phyloP scores from a whole-genome alignment of 2,329 filamentous ascomycete genomes.

The Fusarium secorum region DNA sequence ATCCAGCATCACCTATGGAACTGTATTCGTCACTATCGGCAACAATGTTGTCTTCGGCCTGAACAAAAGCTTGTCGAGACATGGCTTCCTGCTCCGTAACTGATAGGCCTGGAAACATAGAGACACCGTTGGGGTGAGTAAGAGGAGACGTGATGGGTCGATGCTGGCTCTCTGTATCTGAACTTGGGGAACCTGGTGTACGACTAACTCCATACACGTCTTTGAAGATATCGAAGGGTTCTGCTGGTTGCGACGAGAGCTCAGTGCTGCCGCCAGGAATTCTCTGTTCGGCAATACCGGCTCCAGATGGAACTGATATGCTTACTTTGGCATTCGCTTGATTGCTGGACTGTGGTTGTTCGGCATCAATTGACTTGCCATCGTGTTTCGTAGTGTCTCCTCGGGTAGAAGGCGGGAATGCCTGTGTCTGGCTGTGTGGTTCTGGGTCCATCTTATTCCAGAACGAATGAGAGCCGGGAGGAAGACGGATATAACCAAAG shows the following conservation, averaged over 20 bases:
- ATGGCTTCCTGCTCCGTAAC: slow-evolving; percentile 47
- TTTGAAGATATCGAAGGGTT: slow-evolving; percentile 1
- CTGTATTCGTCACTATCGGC: slow-evolving; percentile 46
- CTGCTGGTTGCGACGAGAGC: background rate
- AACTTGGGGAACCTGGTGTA: background rate
- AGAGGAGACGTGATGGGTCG: slow-evolving; percentile 42
- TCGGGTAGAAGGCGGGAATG: slow-evolving; percentile 11
- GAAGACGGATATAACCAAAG: slow-evolving; percentile 28
- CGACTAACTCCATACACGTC: slow-evolving; percentile 1
- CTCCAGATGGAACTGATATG: background rate
- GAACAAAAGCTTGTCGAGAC: slow-evolving; percentile 47
- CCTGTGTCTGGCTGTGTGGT: slow-evolving; percentile 9
- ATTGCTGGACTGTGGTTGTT: background rate
- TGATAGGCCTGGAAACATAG: slow-evolving; percentile 49
- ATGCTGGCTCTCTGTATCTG: background rate
- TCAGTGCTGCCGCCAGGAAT: background rate
- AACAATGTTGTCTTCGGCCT: slow-evolving; percentile 49
- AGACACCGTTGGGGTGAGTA: slow-evolving; percentile 49
- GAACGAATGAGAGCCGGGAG: slow-evolving; percentile 7
- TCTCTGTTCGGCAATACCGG: background rate
- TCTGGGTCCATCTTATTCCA: slow-evolving; percentile 17
- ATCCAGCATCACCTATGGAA: slow-evolving; percentile 30
- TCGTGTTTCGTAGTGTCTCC: slow-evolving; percentile 4
- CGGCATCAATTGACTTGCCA: background rate
- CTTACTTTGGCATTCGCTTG: background rate